Evolutionary conservation across 768 basidiomycete species (phyloP).

Genomic region (Mycena polygramma): DNA sequence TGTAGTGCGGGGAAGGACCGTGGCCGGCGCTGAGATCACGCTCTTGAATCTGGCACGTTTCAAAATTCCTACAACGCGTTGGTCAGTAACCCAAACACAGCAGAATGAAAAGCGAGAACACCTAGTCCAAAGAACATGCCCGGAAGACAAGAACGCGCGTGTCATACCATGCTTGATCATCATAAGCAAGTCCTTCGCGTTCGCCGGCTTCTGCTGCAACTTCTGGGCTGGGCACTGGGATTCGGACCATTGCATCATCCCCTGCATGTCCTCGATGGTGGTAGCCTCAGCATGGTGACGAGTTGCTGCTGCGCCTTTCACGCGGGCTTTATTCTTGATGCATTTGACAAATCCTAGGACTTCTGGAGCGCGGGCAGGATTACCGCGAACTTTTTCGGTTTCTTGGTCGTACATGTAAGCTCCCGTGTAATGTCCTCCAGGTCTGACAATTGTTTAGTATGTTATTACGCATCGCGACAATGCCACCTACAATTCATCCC

Average conservation of each 20-base stretch:
- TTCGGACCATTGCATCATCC: slow-evolving; percentile 45
- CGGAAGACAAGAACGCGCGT: slow-evolving; percentile 44
- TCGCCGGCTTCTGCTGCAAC: slow-evolving; percentile 13
- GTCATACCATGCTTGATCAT: slow-evolving; percentile 44
- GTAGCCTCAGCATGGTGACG: slow-evolving; percentile 50
- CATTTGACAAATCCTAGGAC: slow-evolving; percentile 43
- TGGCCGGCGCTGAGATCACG: slow-evolving; percentile 38
- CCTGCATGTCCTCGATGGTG: slow-evolving; percentile 45
- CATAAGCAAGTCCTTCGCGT: slow-evolving; percentile 23
- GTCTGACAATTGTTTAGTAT: slow-evolving; percentile 1
- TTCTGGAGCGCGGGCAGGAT: slow-evolving; percentile 43
- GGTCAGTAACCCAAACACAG: neutral
- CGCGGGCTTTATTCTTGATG: slow-evolving; percentile 39
- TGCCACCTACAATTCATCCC: slow-evolving; percentile 46
- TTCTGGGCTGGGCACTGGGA: slow-evolving; percentile 30
- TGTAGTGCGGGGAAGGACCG: slow-evolving; percentile 38
- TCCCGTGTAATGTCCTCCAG: slow-evolving; percentile 41
- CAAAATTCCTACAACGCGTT: slow-evolving; percentile 44
- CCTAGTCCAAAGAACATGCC: slow-evolving; percentile 47
- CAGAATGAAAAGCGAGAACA: slow-evolving; percentile 2
- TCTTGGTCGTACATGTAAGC: slow-evolving; percentile 43
- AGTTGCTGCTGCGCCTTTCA: slow-evolving; percentile 39
- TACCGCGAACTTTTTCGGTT: slow-evolving; percentile 43
- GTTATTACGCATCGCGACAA: neutral
- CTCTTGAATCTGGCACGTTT: slow-evolving; percentile 42